Evolutionary conservation across 192 early-diverging fungal genomes (phyloP).

Genomic region (Irineochytrium annulatum): DNA sequence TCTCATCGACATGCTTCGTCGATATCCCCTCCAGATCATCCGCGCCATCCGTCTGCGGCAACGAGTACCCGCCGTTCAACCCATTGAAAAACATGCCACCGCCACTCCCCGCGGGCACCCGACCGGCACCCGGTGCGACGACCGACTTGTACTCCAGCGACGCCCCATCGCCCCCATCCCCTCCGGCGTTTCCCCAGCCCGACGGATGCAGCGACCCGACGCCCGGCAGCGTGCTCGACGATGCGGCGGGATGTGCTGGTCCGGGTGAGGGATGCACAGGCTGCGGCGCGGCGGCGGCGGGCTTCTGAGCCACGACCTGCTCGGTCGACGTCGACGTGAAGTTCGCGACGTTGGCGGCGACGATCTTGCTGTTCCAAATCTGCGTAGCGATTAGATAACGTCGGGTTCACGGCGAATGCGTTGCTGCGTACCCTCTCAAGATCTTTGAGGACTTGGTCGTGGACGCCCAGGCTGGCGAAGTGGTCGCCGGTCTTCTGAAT

Average conservation of each 20-base stretch:
- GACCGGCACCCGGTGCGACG: too few species aligned
- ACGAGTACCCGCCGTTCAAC: conserved; percentile 1
- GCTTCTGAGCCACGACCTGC: too few species aligned
- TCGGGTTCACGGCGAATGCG: background rate
- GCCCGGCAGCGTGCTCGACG: too few species aligned
- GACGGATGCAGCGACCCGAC: too few species aligned
- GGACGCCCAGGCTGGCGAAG: conserved; percentile 87
- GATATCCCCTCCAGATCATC: conserved; percentile 1
- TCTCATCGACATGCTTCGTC: conserved; percentile 2
- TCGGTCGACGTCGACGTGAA: conserved; percentile 3
- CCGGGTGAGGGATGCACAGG: too few species aligned
- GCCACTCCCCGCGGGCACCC: too few species aligned
- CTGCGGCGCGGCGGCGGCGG: too few species aligned
- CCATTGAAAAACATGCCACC: too few species aligned
- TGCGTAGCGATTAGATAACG: background rate
- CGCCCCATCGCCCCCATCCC: too few species aligned
- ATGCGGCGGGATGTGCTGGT: too few species aligned
- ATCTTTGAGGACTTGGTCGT: conserved; percentile 80
- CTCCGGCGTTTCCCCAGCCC: too few species aligned
- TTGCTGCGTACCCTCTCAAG: conserved; percentile 63
- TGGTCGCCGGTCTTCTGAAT: conserved; percentile 78
- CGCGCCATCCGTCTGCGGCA: conserved; percentile 38
- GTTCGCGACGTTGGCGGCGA: background rate
- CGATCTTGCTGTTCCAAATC: conserved; percentile 9
- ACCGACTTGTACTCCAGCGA: too few species aligned